Evolutionary conservation across 2,329 filamentous ascomycete genomes (phyloP).

Genomic region (Pyrenophora seminiperda): DNA sequence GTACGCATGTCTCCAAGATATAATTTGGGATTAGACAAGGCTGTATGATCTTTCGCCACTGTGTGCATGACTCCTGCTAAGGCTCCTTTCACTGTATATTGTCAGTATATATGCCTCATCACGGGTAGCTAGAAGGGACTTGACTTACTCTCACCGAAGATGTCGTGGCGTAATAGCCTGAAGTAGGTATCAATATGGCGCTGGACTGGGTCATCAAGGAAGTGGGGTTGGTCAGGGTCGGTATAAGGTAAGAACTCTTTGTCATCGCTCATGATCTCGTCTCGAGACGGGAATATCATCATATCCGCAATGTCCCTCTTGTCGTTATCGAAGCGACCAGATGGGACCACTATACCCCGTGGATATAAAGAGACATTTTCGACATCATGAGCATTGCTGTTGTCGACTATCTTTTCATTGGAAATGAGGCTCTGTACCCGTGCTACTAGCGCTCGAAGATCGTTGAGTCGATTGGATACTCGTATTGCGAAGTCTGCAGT

Average conservation of each 20-base stretch:
- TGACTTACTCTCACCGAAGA: constrained; percentile 29
- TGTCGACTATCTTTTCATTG: not conserved
- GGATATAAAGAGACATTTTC: constrained; percentile 28
- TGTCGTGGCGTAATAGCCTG: constrained; percentile 41
- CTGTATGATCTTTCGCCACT: constrained; percentile 6
- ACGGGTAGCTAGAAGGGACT: too few species aligned
- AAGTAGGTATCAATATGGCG: constrained; percentile 45
- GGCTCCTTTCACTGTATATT: constrained; percentile 25
- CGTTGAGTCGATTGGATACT: constrained; percentile 5
- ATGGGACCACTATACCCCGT: constrained; percentile 26
- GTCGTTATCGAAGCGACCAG: constrained; percentile 42
- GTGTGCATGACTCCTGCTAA: constrained; percentile 27
- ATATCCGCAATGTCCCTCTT: constrained; percentile 38
- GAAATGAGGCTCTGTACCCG: constrained; percentile 25
- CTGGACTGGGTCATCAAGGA: constrained; percentile 26
- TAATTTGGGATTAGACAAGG: constrained; percentile 12
- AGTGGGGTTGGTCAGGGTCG: constrained; percentile 36
- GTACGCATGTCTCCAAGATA: constrained; percentile 28
- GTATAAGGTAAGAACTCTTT: constrained; percentile 44
- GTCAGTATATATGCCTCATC: too few species aligned
- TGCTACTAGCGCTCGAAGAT: constrained; percentile 23
- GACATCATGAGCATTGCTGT: not conserved
- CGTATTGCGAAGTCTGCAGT: not conserved
- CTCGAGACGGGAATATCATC: constrained; percentile 39
- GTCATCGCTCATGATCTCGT: constrained; percentile 47